Evolutionary conservation across 2,329 filamentous ascomycete genomes (phyloP), one percentile per base, ranked within the genome.

Genomic region (Zasmidium cellare): DNA sequence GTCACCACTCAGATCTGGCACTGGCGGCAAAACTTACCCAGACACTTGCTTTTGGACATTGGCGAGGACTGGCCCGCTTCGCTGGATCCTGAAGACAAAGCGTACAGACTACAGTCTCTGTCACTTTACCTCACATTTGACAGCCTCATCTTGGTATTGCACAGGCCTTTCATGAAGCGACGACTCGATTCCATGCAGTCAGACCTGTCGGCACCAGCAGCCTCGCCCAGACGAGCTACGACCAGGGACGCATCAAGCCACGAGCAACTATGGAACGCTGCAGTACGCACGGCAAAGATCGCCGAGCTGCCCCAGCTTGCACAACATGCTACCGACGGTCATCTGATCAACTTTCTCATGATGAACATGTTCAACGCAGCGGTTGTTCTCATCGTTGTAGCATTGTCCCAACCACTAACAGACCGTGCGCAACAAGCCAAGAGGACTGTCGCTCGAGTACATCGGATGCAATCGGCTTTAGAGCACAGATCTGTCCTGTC

Each of bases 321-420:
- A 12, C 45, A 46, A 23, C 45, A 46, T 23, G 45, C 45, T 3
- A 19, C 45, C 22, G 45, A 46, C 19, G 45, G 45, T n/a, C 45
- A 46, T 19, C 45, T 46, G 3, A 23, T 46, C 22, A 23, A 20
- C 18, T 46, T 46, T 18, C 18, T 46, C 11, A 23, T 46, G 18
- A 46, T 46, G 18, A 46, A 46, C 22, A 19, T 46, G 18, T 46
- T 51, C 49, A 23, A 51, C 35, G 25, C 49, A 51, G 25, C 25
- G 22, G 49, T 38, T 19, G 25, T 51, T 38, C n/a, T 35, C 23
- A 31, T 22, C 24, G n/a, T 51, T n/a, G 22, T 20, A 22, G 49
- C 49, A 35, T 20, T 20, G n/a, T 46, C 45, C 12, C 23, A 51
- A 14, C 48, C 31, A 24, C 19, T 51, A 31, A 25, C 48, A 14